Evolutionary conservation across 1,139 yeast genomes (phyloP).

Genomic region (Magnusiomyces suaveolens): DNA sequence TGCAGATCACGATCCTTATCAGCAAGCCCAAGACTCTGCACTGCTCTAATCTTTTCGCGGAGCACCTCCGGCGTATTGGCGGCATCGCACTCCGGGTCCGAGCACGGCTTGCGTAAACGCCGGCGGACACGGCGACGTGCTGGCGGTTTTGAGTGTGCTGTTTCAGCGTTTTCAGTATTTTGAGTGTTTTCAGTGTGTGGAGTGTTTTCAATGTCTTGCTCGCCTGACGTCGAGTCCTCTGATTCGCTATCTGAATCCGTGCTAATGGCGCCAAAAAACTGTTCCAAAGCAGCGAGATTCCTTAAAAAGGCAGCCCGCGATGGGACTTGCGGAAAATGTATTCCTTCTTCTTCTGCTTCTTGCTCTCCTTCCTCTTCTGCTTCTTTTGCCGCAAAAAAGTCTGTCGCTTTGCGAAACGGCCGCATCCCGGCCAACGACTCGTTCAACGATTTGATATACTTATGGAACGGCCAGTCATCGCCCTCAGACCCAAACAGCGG

Average conservation of each 20-base stretch:
- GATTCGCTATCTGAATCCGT: background rate
- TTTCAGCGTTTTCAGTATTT: background rate
- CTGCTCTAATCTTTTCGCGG: constrained; percentile 48
- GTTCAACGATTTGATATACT: constrained; percentile 13
- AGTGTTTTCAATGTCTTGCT: background rate
- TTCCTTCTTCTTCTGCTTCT: background rate
- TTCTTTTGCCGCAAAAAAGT: background rate
- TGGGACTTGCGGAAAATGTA: constrained; percentile 6
- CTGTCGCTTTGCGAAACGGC: background rate
- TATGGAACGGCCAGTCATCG: constrained; percentile 13
- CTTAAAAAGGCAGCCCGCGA: background rate
- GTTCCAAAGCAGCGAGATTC: constrained; percentile 11
- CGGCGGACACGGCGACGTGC: no score
- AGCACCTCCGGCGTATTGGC: constrained; percentile 24
- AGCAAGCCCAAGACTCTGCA: constrained; percentile 40
- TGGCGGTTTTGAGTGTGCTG: no score
- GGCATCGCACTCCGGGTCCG: no score
- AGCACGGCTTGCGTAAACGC: no score
- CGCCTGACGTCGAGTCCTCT: background rate
- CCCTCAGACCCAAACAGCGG: background rate
- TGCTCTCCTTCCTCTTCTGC: background rate
- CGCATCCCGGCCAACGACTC: constrained; percentile 14
- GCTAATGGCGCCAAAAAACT: background rate
- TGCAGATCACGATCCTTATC: constrained; percentile 51
- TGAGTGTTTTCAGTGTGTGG: background rate